Base-by-base conservation (phyloP, 441 rosid genomes). In the Isatis lusitanica region DNA sequence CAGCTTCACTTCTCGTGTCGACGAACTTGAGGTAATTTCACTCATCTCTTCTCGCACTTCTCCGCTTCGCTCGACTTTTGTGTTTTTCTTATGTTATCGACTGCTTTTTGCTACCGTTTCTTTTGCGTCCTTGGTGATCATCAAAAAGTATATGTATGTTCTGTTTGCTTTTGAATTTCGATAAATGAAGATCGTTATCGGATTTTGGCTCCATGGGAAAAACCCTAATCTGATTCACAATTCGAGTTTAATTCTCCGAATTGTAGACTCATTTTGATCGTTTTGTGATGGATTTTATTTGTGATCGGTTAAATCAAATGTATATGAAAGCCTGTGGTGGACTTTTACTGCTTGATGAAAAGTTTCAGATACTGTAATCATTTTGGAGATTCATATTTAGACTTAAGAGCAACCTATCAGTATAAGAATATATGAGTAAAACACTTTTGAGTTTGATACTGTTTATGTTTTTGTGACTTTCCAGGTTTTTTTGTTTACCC, bases 401-500 rank as follows among this genome's bases (percentile, higher is more conserved):
- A 39, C 9, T 39, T 10, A 11, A 24, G 56, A 8, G 21, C 12
- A 33, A 33, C 26, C 7, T 56, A 9, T 33, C 18, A 11, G 7
- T 28, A 33, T 28, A 35, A 7, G 13, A 24, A 28, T 55, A 5
- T 7, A 26, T 43, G n/a, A 6, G 47, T n/a, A n/a, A n/a, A 6
- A n/a, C 4, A 35, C 9, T 24, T 4, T 16, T 9, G 7, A 44
- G 8, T 17, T 36, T 17, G 48, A 13, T 40, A 24, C 8, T 40
- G 16, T 35, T 48, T 65, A 13, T 28, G 39, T 42, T 42, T 39
- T 39, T 68, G 69, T 4, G 24, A 31, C 30, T 60, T 16, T 12
- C 39, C 46, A 77, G 82, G 53, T 66, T 38, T 8, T 72, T 77
- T 63, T 13, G 21, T 69, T 64, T 64, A 46, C 4, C 51, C 24